Evolutionary conservation across 2,329 filamentous ascomycete species (phyloP).

Genomic region (Fusarium decemcellulare): DNA sequence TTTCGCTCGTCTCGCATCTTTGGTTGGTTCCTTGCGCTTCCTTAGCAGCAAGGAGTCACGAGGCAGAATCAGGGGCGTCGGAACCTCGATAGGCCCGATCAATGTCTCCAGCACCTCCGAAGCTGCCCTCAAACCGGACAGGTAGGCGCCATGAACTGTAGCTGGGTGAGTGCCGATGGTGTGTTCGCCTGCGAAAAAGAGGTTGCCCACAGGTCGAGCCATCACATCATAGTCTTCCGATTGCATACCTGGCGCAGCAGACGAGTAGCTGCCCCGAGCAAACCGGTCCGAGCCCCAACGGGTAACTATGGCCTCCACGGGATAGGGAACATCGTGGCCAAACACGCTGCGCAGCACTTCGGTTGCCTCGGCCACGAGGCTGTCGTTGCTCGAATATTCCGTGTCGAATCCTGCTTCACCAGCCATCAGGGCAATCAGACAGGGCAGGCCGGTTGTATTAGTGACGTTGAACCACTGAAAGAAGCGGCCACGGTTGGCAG

Average conservation of each 20-base stretch:
- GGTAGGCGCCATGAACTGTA: slow-evolving; percentile 95
- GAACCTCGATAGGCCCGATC: slow-evolving; percentile 84
- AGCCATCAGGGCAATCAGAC: slow-evolving; percentile 93
- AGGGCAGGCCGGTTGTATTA: slow-evolving; percentile 88
- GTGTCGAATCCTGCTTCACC: slow-evolving; percentile 93
- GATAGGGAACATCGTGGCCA: slow-evolving; percentile 77
- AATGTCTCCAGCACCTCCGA: slow-evolving; percentile 87
- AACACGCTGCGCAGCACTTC: slow-evolving; percentile 84
- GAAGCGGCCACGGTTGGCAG: slow-evolving; percentile 85
- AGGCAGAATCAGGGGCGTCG: slow-evolving; percentile 80
- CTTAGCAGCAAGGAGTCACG: slow-evolving; percentile 66
- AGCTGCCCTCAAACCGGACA: slow-evolving; percentile 92
- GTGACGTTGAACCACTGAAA: slow-evolving; percentile 99
- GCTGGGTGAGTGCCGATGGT: slow-evolving; percentile 97
- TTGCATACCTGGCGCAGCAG: slow-evolving; percentile 85
- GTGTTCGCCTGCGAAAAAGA: slow-evolving; percentile 97
- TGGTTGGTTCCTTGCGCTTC: slow-evolving; percentile 69
- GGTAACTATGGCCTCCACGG: slow-evolving; percentile 89
- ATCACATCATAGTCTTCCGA: slow-evolving; percentile 94
- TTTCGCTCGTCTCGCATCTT: slow-evolving; percentile 66
- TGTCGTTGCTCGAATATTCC: slow-evolving; percentile 81
- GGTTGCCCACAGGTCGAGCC: slow-evolving; percentile 85
- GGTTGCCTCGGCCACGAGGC: slow-evolving; percentile 85
- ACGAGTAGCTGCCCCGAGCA: slow-evolving; percentile 95
- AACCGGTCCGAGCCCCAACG: slow-evolving; percentile 94